Conservation (phyloP, 1,284 basidiomycete genomes). For the Rhizoctonia solani region DNA sequence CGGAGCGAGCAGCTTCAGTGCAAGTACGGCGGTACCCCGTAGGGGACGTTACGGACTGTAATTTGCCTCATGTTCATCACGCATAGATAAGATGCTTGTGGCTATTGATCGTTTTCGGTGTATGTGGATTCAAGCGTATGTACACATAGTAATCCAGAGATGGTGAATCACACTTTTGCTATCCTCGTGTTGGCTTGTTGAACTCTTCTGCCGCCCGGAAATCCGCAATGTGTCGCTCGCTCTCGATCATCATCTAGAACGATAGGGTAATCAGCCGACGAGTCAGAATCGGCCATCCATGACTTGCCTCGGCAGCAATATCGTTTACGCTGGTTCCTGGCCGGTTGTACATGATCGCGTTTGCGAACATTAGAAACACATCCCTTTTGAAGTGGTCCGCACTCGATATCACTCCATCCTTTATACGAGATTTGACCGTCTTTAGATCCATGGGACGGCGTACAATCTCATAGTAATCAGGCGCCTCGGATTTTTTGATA, state of each 20-base stretch:
- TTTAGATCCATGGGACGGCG: slow-evolving; percentile 92
- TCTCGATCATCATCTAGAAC: slow-evolving; percentile 82
- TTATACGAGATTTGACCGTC: slow-evolving; percentile 80
- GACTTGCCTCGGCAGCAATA: slow-evolving; percentile 85
- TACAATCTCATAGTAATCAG: slow-evolving; percentile 88
- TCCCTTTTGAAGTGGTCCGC: slow-evolving; percentile 88
- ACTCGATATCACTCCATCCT: slow-evolving; percentile 77
- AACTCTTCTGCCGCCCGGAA: slow-evolving; percentile 52
- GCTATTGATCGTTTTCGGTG: not conserved
- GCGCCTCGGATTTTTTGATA: slow-evolving; percentile 83
- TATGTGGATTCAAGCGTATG: not conserved
- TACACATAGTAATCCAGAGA: not conserved
- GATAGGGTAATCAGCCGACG: not conserved
- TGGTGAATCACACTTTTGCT: not conserved
- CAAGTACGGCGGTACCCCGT: not conserved
- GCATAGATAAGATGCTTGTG: slow-evolving; percentile 3
- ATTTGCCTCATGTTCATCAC: not conserved
- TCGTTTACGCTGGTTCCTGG: slow-evolving; percentile 79
- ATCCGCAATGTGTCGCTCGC: slow-evolving; percentile 73
- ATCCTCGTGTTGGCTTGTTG: slow-evolving; percentile 20
- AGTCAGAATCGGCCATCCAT: not conserved
- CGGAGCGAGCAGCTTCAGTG: not conserved
- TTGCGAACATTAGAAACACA: slow-evolving; percentile 90
- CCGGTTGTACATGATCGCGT: slow-evolving; percentile 94
- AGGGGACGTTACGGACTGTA: slow-evolving; percentile 26